Base-by-base conservation (phyloP, 495 filamentous ascomycete species). In the Neurospora sp. region DNA sequence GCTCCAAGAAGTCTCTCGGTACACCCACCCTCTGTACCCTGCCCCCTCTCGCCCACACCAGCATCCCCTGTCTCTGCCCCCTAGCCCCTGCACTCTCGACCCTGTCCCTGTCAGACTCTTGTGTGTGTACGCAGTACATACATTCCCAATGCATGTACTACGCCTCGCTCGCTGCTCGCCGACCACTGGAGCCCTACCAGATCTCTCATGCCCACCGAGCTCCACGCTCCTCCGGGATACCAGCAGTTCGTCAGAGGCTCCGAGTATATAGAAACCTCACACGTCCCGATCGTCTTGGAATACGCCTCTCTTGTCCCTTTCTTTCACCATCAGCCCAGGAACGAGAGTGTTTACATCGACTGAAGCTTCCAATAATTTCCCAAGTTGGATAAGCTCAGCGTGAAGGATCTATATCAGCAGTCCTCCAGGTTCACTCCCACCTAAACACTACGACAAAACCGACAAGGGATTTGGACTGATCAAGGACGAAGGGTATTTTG, bases 241-340 rank as follows among this genome's bases (percentile, higher is more conserved):
- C 14, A 65, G 53, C 53, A 65, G 79, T 70, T 45, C 65, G 41
- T 71, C 61, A 71, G 71, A 72, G 75, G 53, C 53, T 65, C 53
- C 53, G 53, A 35, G 70, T 81, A 81, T 81, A 77, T 81, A 79
- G 76, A 79, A 81, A 76, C 78, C 76, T 78, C 78, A 76, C 71
- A 41, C 74, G 76, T 75, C 71, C 76, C 72, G 53, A 65, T 65
- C 53, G 27, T 65, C 53, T 35, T 65, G 53, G 27, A 65, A 16
- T 65, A 65, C 53, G 53, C 53, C 53, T 65, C 53, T 65, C 53
- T 65, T 65, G 53, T 35, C 53, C 53, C 53, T 65, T 61, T 65
- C 53, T 65, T 35, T 65, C 53, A 65, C 53, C 53, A 65, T 65
- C 53, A 65, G 53, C 31, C 41, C 69, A 73, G 53, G 69, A 45